Percentiles rank a stretch among this genome's conserved stretches.
phyloP scores from a whole-genome alignment of 129 eudicot genomes.

The Artemisia annua region DNA sequence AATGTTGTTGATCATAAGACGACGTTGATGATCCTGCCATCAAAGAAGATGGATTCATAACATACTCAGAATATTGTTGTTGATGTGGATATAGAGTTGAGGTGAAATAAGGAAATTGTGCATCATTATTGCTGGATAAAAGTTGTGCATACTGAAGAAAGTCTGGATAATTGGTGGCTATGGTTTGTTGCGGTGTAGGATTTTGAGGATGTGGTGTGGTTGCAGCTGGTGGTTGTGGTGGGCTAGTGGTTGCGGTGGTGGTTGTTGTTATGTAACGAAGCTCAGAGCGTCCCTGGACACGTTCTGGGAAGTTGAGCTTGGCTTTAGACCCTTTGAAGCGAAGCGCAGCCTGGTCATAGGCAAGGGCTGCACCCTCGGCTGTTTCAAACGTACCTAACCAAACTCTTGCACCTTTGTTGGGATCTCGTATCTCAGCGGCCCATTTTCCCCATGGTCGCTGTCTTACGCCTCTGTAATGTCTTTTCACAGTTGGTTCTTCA shows the following conservation, averaged over 20 bases:
- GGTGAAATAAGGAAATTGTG: slow-evolving; percentile 43
- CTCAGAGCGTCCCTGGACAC: slow-evolving; percentile 43
- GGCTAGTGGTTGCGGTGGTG: neutral
- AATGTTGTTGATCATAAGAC: slow-evolving; percentile 15
- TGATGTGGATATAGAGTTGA: slow-evolving; percentile 41
- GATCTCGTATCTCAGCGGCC: slow-evolving; percentile 86
- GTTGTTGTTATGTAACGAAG: slow-evolving; percentile 19
- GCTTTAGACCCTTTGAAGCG: slow-evolving; percentile 74
- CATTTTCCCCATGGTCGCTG: slow-evolving; percentile 91
- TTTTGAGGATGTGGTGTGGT: slow-evolving; percentile 16
- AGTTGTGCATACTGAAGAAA: slow-evolving; percentile 70
- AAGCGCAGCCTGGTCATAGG: slow-evolving; percentile 78
- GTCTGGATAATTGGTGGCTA: slow-evolving; percentile 47
- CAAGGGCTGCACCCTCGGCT: slow-evolving; percentile 81
- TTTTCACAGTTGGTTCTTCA: slow-evolving; percentile 35
- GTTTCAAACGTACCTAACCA: slow-evolving; percentile 84
- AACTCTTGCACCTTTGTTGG: slow-evolving; percentile 73
- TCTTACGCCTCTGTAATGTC: slow-evolving; percentile 72
- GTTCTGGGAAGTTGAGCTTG: slow-evolving; percentile 74
- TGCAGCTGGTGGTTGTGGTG: slow-evolving; percentile 3
- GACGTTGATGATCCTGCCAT: slow-evolving; percentile 22
- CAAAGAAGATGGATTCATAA: slow-evolving; percentile 15
- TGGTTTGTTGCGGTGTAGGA: slow-evolving; percentile 16
- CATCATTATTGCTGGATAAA: slow-evolving; percentile 52
- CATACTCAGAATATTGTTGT: slow-evolving; percentile 23